Percentiles rank a stretch among this genome's conserved stretches.
Conservation (phyloP, 73 alveolate genomes). For the Urostyla sp. region DNA sequence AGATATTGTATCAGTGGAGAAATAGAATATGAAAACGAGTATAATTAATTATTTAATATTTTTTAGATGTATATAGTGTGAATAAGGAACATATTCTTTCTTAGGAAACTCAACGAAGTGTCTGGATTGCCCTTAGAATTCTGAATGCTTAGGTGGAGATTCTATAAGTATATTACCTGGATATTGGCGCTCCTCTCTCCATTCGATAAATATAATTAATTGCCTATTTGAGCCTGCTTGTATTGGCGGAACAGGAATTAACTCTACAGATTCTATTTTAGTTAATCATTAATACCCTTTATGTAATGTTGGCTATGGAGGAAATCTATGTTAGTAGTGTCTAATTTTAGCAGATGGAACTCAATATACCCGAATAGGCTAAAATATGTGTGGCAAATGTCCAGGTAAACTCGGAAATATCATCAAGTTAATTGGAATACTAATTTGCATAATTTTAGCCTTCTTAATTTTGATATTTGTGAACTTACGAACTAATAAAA, state of each 20-base stretch:
- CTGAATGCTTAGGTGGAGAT: slow-evolving; percentile 46
- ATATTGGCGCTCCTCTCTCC: slow-evolving; percentile 25
- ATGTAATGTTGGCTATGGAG: slow-evolving; percentile 15
- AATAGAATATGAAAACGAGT: background rate
- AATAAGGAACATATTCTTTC: background rate
- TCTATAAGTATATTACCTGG: slow-evolving; percentile 6
- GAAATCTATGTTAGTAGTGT: slow-evolving; percentile 18
- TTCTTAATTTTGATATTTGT: background rate
- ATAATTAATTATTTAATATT: background rate
- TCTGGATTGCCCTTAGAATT: background rate
- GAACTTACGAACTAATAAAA: background rate
- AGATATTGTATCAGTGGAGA: slow-evolving; percentile 31
- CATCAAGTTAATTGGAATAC: background rate
- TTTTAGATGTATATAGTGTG: background rate
- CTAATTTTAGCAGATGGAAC: background rate
- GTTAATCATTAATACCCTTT: background rate
- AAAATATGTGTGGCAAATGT: slow-evolving; percentile 11
- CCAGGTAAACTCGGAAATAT: background rate
- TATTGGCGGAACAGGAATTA: slow-evolving; percentile 13
- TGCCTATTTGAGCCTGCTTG: slow-evolving; percentile 11
- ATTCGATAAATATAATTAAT: background rate
- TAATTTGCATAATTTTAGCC: background rate
- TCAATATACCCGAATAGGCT: background rate
- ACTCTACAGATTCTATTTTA: no score
- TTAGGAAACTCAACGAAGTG: background rate